phyloP scores from a whole-genome alignment of 1,139 yeast species.

The Magnusiomyces suaveolens region DNA sequence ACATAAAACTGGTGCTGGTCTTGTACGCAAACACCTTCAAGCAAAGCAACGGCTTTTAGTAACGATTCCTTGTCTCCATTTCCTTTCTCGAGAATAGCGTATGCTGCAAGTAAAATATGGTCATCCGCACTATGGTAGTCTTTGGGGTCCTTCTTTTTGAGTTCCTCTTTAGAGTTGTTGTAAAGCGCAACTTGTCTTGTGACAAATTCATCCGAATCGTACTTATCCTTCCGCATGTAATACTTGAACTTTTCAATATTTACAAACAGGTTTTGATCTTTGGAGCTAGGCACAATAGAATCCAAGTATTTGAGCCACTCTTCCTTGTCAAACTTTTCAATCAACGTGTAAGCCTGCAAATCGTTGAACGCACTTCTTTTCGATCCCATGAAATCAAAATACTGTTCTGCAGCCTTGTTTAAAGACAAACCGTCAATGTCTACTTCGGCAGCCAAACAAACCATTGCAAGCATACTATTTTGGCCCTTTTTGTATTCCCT shows the following conservation, averaged over 20 bases:
- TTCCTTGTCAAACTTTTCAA: slow-evolving; percentile 11
- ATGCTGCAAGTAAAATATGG: slow-evolving; percentile 44
- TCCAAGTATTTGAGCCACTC: slow-evolving; percentile 13
- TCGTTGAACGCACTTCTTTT: slow-evolving; percentile 59
- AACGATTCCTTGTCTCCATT: slow-evolving; percentile 17
- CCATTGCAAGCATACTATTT: slow-evolving; percentile 47
- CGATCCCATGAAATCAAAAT: slow-evolving; percentile 38
- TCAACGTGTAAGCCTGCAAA: slow-evolving; percentile 34
- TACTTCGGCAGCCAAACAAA: slow-evolving; percentile 37
- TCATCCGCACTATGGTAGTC: slow-evolving; percentile 64
- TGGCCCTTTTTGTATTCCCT: slow-evolving; percentile 35
- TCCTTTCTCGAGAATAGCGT: slow-evolving; percentile 18
- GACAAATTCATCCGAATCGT: slow-evolving; percentile 17
- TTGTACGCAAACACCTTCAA: slow-evolving; percentile 40
- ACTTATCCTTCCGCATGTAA: slow-evolving; percentile 17
- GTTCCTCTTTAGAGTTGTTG: slow-evolving; percentile 27
- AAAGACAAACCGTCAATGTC: slow-evolving; percentile 5
- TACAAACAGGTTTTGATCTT: slow-evolving; percentile 37
- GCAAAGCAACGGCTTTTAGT: slow-evolving; percentile 33
- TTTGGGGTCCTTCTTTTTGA: slow-evolving; percentile 39
- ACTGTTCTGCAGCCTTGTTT: slow-evolving; percentile 32
- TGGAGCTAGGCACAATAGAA: slow-evolving; percentile 13
- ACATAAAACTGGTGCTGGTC: slow-evolving; percentile 62
- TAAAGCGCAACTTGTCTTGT: slow-evolving; percentile 33
- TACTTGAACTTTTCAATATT: slow-evolving; percentile 44